Conservation (phyloP, 176 grass and related monocot species). For the Bonia amplexicaulis region DNA sequence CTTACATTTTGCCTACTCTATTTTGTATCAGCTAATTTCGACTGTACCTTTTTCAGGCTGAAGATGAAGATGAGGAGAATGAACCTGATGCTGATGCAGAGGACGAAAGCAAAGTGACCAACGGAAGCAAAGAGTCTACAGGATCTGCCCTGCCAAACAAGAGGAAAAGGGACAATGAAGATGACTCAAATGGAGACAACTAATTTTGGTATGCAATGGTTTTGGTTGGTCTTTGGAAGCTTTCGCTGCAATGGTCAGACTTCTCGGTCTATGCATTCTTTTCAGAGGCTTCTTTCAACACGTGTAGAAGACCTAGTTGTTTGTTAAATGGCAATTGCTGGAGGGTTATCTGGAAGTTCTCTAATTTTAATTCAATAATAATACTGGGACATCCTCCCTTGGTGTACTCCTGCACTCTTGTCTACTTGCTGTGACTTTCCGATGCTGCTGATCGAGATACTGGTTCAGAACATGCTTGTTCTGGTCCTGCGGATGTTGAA, state of each 20-base stretch:
- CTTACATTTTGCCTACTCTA: background rate
- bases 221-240: background rate
- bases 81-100: conserved; percentile 17
- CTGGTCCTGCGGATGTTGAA: background rate
- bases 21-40: background rate
- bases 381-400: background rate
- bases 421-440: background rate
- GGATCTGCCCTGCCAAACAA: conserved; percentile 33
- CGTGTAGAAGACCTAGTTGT: background rate
- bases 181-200: background rate
- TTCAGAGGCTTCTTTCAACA: background rate
- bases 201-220: background rate
- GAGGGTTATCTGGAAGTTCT: background rate
- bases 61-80: conserved; percentile 29
- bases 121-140: background rate
- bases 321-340: background rate
- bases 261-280: background rate
- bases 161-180: conserved; percentile 44
- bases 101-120: background rate
- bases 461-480: background rate
- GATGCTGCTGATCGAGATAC: background rate
- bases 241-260: background rate
- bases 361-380: background rate
- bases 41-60: conserved; percentile 10
- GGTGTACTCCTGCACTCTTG: background rate